Percentiles rank a stretch among this genome's conserved stretches.
phyloP scores from a whole-genome alignment of 352 stramenopile species.

The Blastocystis sp. region DNA sequence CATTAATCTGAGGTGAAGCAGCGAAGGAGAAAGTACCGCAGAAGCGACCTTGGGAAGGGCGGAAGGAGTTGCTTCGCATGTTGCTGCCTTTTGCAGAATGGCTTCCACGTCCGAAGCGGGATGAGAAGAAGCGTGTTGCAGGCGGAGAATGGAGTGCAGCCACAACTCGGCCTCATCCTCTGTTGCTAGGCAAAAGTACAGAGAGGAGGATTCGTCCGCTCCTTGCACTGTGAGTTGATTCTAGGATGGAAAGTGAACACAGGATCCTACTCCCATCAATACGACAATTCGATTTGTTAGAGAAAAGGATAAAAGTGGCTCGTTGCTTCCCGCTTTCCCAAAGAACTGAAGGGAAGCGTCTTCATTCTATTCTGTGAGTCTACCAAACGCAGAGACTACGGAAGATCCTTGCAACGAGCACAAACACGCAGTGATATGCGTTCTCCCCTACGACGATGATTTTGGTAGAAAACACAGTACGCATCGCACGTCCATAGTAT shows the following conservation, averaged over 20 bases:
- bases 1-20: neutral
- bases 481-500: neutral
- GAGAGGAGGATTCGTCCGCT: neutral
- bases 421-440: neutral
- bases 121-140: neutral
- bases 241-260: neutral
- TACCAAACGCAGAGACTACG: neutral
- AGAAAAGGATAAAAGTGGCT: neutral
- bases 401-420: neutral
- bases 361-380: neutral
- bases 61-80: neutral
- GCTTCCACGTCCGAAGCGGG: neutral
- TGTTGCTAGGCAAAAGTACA: neutral
- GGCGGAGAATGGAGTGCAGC: neutral
- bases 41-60: neutral
- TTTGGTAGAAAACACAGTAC: neutral
- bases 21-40: neutral
- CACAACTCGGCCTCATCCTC: neutral
- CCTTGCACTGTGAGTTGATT: neutral
- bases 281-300: neutral
- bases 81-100: neutral
- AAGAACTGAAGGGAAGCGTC: neutral
- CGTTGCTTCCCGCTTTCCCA: neutral
- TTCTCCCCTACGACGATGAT: neutral
- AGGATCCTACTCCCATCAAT: neutral